Percentiles rank a stretch among this genome's conserved stretches.
Conservation (phyloP, 208 protist species). For the Leishmania lainsoni region DNA sequence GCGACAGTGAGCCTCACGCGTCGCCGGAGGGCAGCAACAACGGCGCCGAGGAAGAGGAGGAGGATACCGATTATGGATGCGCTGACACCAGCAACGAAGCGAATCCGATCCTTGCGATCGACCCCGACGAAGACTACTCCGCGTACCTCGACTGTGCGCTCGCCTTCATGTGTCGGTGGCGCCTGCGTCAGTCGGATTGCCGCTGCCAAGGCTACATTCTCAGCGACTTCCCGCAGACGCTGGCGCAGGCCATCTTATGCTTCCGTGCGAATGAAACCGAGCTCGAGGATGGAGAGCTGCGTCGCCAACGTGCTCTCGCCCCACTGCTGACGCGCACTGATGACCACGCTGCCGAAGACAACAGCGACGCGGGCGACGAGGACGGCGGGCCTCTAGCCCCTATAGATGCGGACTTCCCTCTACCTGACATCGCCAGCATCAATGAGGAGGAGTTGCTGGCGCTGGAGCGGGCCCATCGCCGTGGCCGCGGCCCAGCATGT, state of each 20-base stretch:
- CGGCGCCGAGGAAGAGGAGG: constrained; percentile 25
- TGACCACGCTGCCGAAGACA: constrained; percentile 10
- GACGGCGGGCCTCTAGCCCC: constrained; percentile 43
- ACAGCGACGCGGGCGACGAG: constrained; percentile 9
- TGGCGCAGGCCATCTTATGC: constrained; percentile 82
- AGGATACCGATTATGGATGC: constrained; percentile 13
- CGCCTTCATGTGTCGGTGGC: constrained; percentile 84
- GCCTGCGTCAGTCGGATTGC: constrained; percentile 80
- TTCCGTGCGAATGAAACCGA: constrained; percentile 58
- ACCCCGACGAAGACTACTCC: constrained; percentile 19
- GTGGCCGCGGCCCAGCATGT: constrained; percentile 19
- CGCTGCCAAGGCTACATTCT: constrained; percentile 92
- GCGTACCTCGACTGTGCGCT: constrained; percentile 77
- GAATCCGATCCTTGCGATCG: neutral
- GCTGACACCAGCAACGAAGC: neutral
- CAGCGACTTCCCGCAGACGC: constrained; percentile 80
- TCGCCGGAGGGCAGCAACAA: neutral
- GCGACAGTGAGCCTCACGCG: neutral
- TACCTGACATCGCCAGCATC: constrained; percentile 48
- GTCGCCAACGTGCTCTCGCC: constrained; percentile 26
- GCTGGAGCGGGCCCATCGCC: constrained; percentile 33
- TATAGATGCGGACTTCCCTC: constrained; percentile 61
- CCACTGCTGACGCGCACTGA: constrained; percentile 20
- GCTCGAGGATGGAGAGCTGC: constrained; percentile 32
- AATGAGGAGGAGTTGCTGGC: constrained; percentile 47